Evolutionary conservation across 106 monocot species (phyloP).

Genomic region (Agapanthus africanus): DNA sequence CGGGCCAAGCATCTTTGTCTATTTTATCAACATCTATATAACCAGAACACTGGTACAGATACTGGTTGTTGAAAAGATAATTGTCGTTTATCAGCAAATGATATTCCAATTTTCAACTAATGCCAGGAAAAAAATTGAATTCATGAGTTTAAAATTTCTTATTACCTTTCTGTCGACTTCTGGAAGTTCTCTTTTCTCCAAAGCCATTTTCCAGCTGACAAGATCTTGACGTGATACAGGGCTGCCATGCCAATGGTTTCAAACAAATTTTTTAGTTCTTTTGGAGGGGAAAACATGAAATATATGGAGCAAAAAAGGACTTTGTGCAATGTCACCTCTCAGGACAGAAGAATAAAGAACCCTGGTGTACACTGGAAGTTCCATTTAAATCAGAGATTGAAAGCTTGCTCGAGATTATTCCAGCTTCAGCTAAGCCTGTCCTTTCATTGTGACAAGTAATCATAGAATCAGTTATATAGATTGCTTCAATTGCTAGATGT

Average conservation of each 20-base stretch:
- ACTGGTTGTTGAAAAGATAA: conserved; percentile 32
- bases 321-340: conserved; percentile 42
- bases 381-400: conserved; percentile 37
- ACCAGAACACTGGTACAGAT: conserved; percentile 58
- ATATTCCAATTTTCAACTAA: not conserved
- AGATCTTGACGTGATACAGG: conserved; percentile 97
- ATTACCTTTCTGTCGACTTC: conserved; percentile 82
- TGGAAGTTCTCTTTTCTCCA: conserved; percentile 69
- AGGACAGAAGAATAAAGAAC: conserved; percentile 48
- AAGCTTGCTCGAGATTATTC: conserved; percentile 85
- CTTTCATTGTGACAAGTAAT: conserved; percentile 6
- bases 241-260: conserved; percentile 33
- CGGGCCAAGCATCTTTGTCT: conserved; percentile 85
- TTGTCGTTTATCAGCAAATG: not conserved
- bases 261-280: conserved; percentile 3
- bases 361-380: conserved; percentile 16
- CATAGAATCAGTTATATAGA: not conserved
- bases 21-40: conserved; percentile 93
- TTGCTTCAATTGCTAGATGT: not conserved
- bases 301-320: not conserved
- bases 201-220: conserved; percentile 94
- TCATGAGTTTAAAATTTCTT: not conserved
- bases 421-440: conserved; percentile 96
- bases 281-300: conserved; percentile 13
- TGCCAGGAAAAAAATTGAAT: not conserved